These are phyloP conservation scores for California macrophylla DNA, from an alignment of 441 rosid species.

Conservation along the genomic window DNA sequence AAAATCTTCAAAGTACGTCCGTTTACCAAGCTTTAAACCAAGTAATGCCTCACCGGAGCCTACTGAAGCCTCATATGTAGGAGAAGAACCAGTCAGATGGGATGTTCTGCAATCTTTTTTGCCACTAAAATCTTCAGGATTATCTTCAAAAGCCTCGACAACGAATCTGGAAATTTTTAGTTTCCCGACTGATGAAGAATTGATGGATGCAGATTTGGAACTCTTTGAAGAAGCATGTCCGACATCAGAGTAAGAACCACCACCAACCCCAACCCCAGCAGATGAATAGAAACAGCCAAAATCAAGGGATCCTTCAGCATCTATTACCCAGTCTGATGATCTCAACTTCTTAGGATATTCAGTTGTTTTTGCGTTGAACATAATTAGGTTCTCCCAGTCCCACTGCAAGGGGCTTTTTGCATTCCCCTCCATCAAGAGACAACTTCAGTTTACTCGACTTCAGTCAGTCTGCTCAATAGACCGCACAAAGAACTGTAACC, in stretches of 20 bases:
- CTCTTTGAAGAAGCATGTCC: conserved; percentile 61
- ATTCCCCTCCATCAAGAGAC: conserved; percentile 72
- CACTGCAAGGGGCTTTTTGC: conserved; percentile 50
- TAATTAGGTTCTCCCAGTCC: conserved; percentile 63
- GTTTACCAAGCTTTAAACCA: conserved; percentile 68
- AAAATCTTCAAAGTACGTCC: conserved; percentile 28
- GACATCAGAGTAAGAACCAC: conserved; percentile 52
- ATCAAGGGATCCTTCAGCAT: conserved; percentile 45
- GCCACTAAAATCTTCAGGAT: conserved; percentile 29
- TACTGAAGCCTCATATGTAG: conserved; percentile 15
- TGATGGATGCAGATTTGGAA: conserved; percentile 58
- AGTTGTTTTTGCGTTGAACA: conserved; percentile 39
- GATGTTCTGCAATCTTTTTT: conserved; percentile 31
- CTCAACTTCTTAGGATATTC: conserved; percentile 43
- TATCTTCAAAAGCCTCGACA: conserved; percentile 34
- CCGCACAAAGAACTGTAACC: conserved; percentile 19
- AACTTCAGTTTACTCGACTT: conserved; percentile 17
- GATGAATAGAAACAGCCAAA: conserved; percentile 52
- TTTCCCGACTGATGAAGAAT: conserved; percentile 52
- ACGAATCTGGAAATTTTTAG: conserved; percentile 33
- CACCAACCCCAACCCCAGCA: conserved; percentile 36
- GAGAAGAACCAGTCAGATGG: conserved; percentile 24
- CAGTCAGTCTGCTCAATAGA: conserved; percentile 15
- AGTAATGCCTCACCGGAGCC: conserved; percentile 37
- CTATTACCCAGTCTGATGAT: conserved; percentile 46